Base-by-base conservation (phyloP, 1,284 basidiomycete species). In the Ceratobasidium theobromae region DNA sequence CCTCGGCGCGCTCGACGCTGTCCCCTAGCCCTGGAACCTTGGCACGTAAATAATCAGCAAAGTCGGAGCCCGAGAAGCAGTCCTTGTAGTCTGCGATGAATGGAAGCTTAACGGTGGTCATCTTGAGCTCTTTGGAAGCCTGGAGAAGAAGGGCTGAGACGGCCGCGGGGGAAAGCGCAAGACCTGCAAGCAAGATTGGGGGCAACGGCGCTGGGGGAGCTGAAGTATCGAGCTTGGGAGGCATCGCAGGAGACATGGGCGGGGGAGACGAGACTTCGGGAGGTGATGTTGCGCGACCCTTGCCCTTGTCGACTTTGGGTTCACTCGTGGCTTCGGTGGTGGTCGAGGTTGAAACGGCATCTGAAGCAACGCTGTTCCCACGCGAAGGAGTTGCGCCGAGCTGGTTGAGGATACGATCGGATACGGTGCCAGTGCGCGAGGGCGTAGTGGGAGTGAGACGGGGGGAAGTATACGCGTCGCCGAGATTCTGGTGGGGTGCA, bases 21-120 rank as follows among this genome's bases (percentile, higher is more conserved):
- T 86, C 88, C 21, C 83, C 84, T 70, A 92, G 84, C 9, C 81
- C 88, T 68, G 84, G 80, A 3, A 92, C 82, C 69, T 87, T 85
- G 67, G 83, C 81, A 67, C 82, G 83, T 58, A 93, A 76, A 89
- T 89, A 93, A 30, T 80, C 79, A 16, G 86, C 86, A 69, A 93
- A 85, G 69, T 93, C 91, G 45, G 90, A 88, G 53, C 91, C 91
- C 3, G 84, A 86, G 75, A 94, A 94, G 68, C 89, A 89, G 70
- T 91, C 88, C 46, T 86, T 84, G 72, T 95, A 95, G 75, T 93
- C 91, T 27, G 93, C 93, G n/a, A 95, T 76, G 23, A 95, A 80
- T 0, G 92, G 88, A 77, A 91, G 86, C 54, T 85, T 87, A 67
- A 88, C 82, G 33, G 85, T 79, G 68, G 82, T 84, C 68, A 86